These are phyloP conservation scores for Geum urbanum DNA, from an alignment of 306 rosid species.

Conservation along the genomic window DNA sequence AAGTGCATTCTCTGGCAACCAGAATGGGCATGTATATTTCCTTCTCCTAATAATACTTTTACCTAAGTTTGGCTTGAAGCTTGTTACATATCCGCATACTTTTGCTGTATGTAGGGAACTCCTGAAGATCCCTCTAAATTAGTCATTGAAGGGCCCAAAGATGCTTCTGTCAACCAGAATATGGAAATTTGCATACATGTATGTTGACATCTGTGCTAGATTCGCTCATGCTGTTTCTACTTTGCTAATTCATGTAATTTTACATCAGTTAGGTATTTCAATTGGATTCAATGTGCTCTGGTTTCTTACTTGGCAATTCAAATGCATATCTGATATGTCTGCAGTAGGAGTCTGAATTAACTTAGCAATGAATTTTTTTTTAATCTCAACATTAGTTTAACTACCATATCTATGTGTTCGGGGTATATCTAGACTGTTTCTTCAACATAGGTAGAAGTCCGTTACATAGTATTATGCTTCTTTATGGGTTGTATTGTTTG, in stretches of 20 bases:
- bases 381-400: neutral
- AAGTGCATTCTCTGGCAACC: slow-evolving; percentile 47
- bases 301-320: neutral
- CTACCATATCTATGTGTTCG: neutral
- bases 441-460: neutral
- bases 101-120: slow-evolving; percentile 45
- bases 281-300: neutral
- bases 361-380: neutral
- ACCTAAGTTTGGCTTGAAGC: slow-evolving; percentile 21
- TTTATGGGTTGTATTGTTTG: neutral
- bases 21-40: slow-evolving; percentile 53
- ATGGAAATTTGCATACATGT: slow-evolving; percentile 49
- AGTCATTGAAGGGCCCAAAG: slow-evolving; percentile 46
- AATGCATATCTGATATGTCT: neutral
- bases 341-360: neutral
- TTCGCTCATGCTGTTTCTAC: neutral
- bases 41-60: slow-evolving; percentile 12
- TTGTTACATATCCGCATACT: slow-evolving; percentile 23
- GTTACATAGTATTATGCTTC: no score
- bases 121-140: slow-evolving; percentile 50
- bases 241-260: neutral
- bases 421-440: neutral
- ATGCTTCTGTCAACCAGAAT: slow-evolving; percentile 42
- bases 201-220: neutral
- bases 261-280: no score